phyloP scores from a whole-genome alignment of 257 asterid species.

The Striga asiatica region DNA sequence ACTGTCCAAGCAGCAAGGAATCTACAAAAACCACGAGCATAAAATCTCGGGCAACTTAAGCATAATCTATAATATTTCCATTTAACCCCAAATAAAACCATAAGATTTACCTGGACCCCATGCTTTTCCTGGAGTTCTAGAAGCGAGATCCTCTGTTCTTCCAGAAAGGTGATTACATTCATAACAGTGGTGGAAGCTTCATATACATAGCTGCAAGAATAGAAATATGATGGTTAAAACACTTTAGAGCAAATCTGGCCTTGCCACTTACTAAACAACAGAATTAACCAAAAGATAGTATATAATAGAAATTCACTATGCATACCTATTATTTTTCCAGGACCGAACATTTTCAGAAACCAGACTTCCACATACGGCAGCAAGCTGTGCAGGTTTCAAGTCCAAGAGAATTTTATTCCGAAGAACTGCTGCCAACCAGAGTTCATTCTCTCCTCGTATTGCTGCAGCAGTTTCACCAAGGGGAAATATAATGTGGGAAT shows the following conservation, averaged over 20 bases:
- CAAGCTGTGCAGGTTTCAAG: conserved; percentile 94
- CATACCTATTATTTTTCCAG: conserved; percentile 72
- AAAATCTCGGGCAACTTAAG: neutral
- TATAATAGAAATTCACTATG: neutral
- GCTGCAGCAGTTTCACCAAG: conserved; percentile 99
- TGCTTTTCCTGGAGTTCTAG: conserved; percentile 84
- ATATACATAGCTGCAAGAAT: conserved; percentile 55
- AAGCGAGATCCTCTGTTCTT: conserved; percentile 64
- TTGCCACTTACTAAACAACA: neutral
- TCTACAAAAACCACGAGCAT: conserved; percentile 32
- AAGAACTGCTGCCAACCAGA: conserved; percentile 93
- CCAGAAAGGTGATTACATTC: conserved; percentile 49
- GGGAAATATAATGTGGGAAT: conserved; percentile 68
- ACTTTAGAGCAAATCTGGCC: neutral
- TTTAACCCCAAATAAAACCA: conserved; percentile 19
- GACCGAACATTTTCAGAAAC: conserved; percentile 93
- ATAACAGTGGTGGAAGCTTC: conserved; percentile 80
- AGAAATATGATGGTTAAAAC: neutral
- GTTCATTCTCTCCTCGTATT: conserved; percentile 95
- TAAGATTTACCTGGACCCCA: conserved; percentile 63
- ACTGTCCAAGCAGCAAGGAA: conserved; percentile 87
- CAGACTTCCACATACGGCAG: conserved; percentile 84
- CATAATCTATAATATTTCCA: neutral
- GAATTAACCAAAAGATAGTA: neutral
- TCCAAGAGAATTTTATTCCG: conserved; percentile 69